Evolutionary conservation across 441 rosid species (phyloP).

Genomic region (Erysimum pusillum): DNA sequence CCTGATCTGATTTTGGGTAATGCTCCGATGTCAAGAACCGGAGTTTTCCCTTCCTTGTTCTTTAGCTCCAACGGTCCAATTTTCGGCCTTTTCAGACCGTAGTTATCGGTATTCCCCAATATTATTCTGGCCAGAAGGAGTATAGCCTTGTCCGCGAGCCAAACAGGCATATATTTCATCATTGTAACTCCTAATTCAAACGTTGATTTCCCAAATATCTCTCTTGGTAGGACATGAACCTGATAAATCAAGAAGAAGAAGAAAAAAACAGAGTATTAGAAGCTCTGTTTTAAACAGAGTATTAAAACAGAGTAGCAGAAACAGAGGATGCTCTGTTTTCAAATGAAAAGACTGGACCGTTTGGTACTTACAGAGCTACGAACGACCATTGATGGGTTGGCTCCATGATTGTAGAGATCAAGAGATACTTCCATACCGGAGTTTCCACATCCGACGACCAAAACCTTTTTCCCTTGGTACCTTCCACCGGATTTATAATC

Average conservation of each 20-base stretch:
- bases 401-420: constrained; percentile 75
- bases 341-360: not conserved
- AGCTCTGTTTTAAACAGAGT: constrained; percentile 18
- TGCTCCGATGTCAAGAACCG: constrained; percentile 82
- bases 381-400: constrained; percentile 81
- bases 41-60: constrained; percentile 73
- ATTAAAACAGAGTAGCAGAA: not conserved
- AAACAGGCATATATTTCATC: constrained; percentile 71
- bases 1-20: constrained; percentile 70
- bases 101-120: constrained; percentile 64
- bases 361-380: constrained; percentile 74
- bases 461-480: constrained; percentile 68
- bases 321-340: constrained; percentile 28
- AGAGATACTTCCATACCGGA: constrained; percentile 95
- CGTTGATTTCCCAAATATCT: constrained; percentile 74
- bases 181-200: constrained; percentile 63
- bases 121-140: constrained; percentile 58
- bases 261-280: constrained; percentile 3
- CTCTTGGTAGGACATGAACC: constrained; percentile 90
- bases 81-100: constrained; percentile 67
- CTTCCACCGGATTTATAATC: constrained; percentile 79
- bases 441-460: constrained; percentile 93
- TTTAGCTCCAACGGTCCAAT: constrained; percentile 75
- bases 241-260: constrained; percentile 36
- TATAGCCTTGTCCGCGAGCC: constrained; percentile 72